Percentiles rank a stretch among this genome's conserved stretches.
phyloP scores from a whole-genome alignment of 106 monocot species.

The Amphibolis antarctica region DNA sequence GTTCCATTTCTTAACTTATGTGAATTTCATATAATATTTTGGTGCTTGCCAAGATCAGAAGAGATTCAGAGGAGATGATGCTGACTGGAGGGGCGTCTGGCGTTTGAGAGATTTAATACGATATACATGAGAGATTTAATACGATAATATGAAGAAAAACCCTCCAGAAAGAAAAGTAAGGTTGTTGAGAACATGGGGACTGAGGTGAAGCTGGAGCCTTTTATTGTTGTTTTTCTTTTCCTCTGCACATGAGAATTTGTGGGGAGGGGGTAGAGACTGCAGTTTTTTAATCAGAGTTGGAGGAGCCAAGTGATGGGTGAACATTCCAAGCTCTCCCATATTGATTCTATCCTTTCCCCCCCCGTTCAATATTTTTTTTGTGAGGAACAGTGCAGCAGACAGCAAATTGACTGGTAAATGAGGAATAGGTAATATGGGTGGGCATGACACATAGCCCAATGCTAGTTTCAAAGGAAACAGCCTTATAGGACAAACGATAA shows the following conservation, averaged over 20 bases:
- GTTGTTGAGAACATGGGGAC: neutral
- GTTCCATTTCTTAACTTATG: neutral
- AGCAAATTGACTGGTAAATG: conserved; percentile 4
- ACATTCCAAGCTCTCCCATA: conserved; percentile 2
- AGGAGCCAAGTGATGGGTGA: conserved; percentile 1
- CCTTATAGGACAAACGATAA: neutral
- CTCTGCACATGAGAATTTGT: conserved; percentile 7
- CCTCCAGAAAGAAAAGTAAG: neutral
- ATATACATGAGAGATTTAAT: neutral
- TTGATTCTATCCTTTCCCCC: conserved; percentile 1
- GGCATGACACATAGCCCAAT: conserved; percentile 3
- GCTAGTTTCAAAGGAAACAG: conserved; percentile 8
- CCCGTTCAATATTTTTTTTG: neutral
- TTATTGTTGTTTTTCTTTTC: neutral
- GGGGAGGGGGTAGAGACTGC: neutral
- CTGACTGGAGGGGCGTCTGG: neutral
- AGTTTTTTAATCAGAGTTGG: neutral
- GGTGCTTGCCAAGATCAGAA: neutral
- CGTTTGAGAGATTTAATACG: neutral
- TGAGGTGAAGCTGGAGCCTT: neutral
- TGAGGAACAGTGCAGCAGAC: conserved; percentile 4
- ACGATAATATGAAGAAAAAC: neutral
- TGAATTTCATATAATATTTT: neutral
- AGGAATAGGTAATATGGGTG: neutral
- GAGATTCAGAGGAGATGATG: neutral